Conservation (phyloP, 2,329 filamentous ascomycete species). For the Blumeria graminis region DNA sequence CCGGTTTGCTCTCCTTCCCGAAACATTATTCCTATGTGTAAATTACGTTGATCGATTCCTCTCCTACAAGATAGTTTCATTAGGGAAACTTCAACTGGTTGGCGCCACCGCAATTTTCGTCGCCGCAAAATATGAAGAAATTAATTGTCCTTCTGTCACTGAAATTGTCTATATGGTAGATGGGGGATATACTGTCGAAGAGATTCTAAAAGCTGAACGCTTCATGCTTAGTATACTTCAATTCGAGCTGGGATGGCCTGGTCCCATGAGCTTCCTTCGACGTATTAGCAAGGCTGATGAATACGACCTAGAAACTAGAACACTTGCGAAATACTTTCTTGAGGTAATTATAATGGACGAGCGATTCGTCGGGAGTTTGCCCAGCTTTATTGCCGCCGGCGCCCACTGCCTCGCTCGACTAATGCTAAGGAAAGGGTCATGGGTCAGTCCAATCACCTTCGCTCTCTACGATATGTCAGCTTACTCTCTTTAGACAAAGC, state of each 20-base stretch:
- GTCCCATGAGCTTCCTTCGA: constrained; percentile 92
- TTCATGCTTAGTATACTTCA: constrained; percentile 96
- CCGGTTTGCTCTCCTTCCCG: constrained; percentile 72
- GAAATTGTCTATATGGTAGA: constrained; percentile 99
- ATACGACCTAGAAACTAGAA: constrained; percentile 86
- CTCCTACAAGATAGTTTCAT: constrained; percentile 78
- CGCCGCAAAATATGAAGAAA: constrained; percentile 95
- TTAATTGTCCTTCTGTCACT: constrained; percentile 82
- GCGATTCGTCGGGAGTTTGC: constrained; percentile 74
- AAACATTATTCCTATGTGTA: constrained; percentile 82
- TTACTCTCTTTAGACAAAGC: constrained; percentile 32
- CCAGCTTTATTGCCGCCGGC: constrained; percentile 75
- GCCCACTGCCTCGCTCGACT: constrained; percentile 78
- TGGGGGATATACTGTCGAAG: constrained; percentile 63
- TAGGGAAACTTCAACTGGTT: constrained; percentile 85
- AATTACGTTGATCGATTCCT: constrained; percentile 97
- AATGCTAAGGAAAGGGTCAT: constrained; percentile 76
- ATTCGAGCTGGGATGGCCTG: constrained; percentile 94
- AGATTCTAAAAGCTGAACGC: constrained; percentile 88
- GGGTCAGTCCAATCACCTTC: constrained; percentile 36
- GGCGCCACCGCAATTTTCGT: constrained; percentile 90
- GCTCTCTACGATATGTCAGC: neutral
- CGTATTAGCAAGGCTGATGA: constrained; percentile 97
- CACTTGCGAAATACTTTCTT: constrained; percentile 90
- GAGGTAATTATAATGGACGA: constrained; percentile 97